Base-by-base conservation (phyloP, 2,329 filamentous ascomycete species). In the Cladosporium colombiae region DNA sequence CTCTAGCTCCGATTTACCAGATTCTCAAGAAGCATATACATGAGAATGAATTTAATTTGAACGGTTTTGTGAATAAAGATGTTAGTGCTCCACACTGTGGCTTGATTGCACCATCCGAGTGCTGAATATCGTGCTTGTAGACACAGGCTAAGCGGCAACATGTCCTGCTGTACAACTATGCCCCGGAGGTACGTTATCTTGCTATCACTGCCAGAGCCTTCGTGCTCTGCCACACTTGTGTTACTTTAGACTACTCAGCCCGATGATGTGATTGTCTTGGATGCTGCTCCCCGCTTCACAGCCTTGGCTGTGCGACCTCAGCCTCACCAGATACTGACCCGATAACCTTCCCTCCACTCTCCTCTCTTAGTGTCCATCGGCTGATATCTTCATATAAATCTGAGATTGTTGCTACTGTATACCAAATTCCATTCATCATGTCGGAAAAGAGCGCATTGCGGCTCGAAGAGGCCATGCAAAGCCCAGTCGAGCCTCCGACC, bases 271-370 rank as follows among this genome's bases (percentile, higher is more conserved):
- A 46, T 23, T 46, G 40, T 46, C 40, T 21, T 46, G 35, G 35
- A 40, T 40, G 40, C 40, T 33, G 27, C 52, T 55, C 52, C 52
- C 52, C 52, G 27, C 52, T 33, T 55, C 52, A 55, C 52, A 55
- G 27, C 52, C 52, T 55, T 55, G 52, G 52, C 52, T 55, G 52
- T 29, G n/a, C n/a, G 37, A 29, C 25, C 50, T 55, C 52, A 55
- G 52, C 52, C 27, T 33, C 52, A 8, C 23, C 18, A 21, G 40
- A 21, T 46, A 21, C 2, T 14, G 40, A 44, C 40, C 10, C 21
- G 13, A 44, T n/a, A 44, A 44, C 40, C 40, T 21, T 44, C 18
- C 40, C 3, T 46, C 40, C 40, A 46, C n/a, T 46, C 40, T 46
- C 7, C 10, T 46, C 40, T 46, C 10, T 5, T 18, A 44, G 40